Evolutionary conservation across 768 basidiomycete species (phyloP), one percentile per base, ranked within the genome.

Genomic region (Hypholoma sublateritium): DNA sequence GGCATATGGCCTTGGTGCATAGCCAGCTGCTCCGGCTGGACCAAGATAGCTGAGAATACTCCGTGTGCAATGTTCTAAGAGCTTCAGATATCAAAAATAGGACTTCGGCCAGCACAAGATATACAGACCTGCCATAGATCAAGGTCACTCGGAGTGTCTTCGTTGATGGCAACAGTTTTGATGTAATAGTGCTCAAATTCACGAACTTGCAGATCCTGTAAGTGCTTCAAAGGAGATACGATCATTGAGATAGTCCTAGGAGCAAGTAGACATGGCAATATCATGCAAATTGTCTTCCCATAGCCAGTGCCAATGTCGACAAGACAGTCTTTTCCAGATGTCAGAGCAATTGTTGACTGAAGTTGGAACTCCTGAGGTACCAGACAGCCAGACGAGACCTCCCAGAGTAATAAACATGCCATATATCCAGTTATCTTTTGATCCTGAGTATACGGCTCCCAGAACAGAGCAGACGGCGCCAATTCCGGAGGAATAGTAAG

Each of bases 231-330:
- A 11, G 66, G 69, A 2, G 64, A 64, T 1, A 70, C 32, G 7
- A 64, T 56, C 12, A 68, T 55, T 14, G 60, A 44, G 9, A 66
- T 48, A 3, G 25, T 7, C 25, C 7, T 7, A 28, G 25, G 25
- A 14, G 39, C 19, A 11, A 64, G 50, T 0, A 50, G 14, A 25
- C 50, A 24, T 13, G 22, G 50, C 21, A 51, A 25, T 2, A 51
- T 39, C 50, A 51, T 67, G 12, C 62, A 61, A 1, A 68, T 24
- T n/a, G 67, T 68, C 44, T 70, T 69, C 13, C 69, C 66, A 42
- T 62, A 61, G 5, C 66, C 67, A n/a, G 66, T 70, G 0, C 65
- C 69, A 44, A 64, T 63, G 25, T 61, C 57, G 5, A 67, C 59
- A 5, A 67, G 22, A 5, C 56, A 51, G 39, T 70, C 66, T 14